Evolutionary conservation across 805 yeast genomes (phyloP), one percentile per base, ranked within the genome.

Genomic region (Teunomyces lycoperdinae): DNA sequence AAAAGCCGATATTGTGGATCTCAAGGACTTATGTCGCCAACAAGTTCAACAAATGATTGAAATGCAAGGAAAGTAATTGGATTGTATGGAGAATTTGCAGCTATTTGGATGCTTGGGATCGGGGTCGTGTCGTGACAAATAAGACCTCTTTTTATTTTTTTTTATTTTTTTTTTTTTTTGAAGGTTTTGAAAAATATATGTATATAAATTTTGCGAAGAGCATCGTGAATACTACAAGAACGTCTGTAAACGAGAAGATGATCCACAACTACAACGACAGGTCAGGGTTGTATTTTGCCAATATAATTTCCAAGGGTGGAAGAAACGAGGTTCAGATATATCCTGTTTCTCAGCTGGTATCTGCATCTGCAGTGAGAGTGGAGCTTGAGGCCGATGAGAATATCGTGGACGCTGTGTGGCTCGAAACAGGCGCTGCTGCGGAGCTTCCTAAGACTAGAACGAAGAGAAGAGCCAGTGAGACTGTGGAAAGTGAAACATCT

Each of bases 21-120:
- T 92, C 66, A 94, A 94, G 66, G 95, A 88, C 42, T 73, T 94
- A 72, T 78, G 89, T 64, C 77, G 81, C 51, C 79, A 79, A 52
- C 99, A 92, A 66, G 91, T 92, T 39, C 95, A 88, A 63, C 94
- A 91, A 54, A 77, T 92, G 80, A 83, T 89, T 39, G 51, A 45
- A 32, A 41, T 48, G 40, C 51, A 48, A 9, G 51, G 26, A 13
- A 36, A 42, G 28, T 29, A 20, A 20, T n/a, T 20, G 24, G 24
- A 5, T 20, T 3, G 6, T 20, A 5, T 20, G 24, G 1, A 17
- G 8, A 16, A 17, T 35, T 35, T 35, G 41, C 41, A 38, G 30
- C 41, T 26, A 26, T 24, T 38, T 9, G 36, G 36, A 26, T 2
- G 29, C n/a, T 11, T 20, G 5, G 24, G 6, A 20, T 20, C 13